These are phyloP conservation scores for Chlamydomonas eustigma DNA, from an alignment of 139 green algal species.

Conservation along the genomic window DNA sequence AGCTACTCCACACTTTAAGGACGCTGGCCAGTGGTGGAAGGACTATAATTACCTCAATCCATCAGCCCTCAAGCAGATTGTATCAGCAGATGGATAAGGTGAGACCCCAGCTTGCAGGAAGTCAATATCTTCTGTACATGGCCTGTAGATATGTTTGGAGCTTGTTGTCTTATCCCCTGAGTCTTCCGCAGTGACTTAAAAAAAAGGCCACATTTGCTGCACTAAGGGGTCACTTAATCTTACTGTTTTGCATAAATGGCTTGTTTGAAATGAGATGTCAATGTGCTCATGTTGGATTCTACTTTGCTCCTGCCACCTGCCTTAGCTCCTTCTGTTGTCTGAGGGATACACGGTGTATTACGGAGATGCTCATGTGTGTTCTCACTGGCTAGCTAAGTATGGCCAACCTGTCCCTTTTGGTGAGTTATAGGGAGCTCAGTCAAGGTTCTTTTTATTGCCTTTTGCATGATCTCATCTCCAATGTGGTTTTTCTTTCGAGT, in stretches of 20 bases:
- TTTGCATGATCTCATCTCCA: too few relatives aligned
- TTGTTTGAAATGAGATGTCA: too few relatives aligned
- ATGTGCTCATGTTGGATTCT: not conserved
- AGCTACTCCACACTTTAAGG: slow-evolving; percentile 70
- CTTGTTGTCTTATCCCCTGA: too few relatives aligned
- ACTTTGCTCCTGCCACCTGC: not conserved
- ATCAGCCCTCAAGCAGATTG: slow-evolving; percentile 83
- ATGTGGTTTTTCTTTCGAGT: too few relatives aligned
- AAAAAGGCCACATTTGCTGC: too few relatives aligned
- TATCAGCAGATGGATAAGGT: slow-evolving; percentile 73
- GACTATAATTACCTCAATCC: slow-evolving; percentile 85
- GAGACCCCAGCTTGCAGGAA: too few relatives aligned
- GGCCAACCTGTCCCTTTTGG: slow-evolving; percentile 21
- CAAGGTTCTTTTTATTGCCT: too few relatives aligned
- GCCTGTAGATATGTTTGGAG: not conserved
- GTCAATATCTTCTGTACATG: too few relatives aligned
- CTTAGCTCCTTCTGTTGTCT: slow-evolving; percentile 58
- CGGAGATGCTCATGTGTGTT: slow-evolving; percentile 67
- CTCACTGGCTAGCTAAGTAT: slow-evolving; percentile 70
- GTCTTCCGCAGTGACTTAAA: too few relatives aligned
- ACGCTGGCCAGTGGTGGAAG: slow-evolving; percentile 68
- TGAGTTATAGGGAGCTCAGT: not conserved
- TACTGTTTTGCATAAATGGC: too few relatives aligned
- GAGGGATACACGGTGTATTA: slow-evolving; percentile 81
- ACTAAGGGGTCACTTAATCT: too few relatives aligned